Conservation (phyloP, 768 basidiomycete species). For the Xerocomus spinulosus region DNA sequence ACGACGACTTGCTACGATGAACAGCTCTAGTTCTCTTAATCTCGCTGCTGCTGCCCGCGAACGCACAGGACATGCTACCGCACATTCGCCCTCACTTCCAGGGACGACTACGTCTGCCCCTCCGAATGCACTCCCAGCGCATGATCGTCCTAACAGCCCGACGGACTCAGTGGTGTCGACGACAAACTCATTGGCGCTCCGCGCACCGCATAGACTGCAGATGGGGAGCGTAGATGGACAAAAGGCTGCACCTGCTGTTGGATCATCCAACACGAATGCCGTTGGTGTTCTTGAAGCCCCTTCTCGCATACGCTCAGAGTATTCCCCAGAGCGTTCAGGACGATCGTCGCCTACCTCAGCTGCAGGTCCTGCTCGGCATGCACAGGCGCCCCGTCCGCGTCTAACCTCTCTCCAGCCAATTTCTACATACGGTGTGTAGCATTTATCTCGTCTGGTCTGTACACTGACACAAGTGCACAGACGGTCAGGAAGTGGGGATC, state of each 20-base stretch:
- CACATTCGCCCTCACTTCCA: constrained; percentile 13
- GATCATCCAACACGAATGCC: constrained; percentile 79
- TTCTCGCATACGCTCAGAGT: constrained; percentile 58
- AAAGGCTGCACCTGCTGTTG: constrained; percentile 88
- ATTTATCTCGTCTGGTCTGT: neutral
- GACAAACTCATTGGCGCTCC: constrained; percentile 58
- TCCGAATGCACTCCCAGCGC: constrained; percentile 12
- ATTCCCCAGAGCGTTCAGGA: constrained; percentile 69
- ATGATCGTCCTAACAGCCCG: constrained; percentile 69
- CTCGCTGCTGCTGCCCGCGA: constrained; percentile 43
- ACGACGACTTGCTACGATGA: constrained; percentile 68
- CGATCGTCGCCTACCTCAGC: constrained; percentile 71
- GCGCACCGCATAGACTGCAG: constrained; percentile 58
- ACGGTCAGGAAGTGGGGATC: constrained; percentile 87
- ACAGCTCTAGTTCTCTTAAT: constrained; percentile 61
- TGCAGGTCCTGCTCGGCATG: constrained; percentile 49
- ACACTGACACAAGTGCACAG: constrained; percentile 37
- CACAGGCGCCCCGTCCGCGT: constrained; percentile 37
- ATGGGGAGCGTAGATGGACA: constrained; percentile 69
- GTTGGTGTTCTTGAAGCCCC: constrained; percentile 79
- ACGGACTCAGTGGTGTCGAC: constrained; percentile 78
- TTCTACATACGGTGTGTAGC: constrained; percentile 61
- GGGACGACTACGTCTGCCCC: constrained; percentile 10
- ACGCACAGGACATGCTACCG: constrained; percentile 31
- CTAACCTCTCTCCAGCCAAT: constrained; percentile 54